These are phyloP conservation scores for Exophiala sp. DNA, from an alignment of 2,329 filamentous ascomycete species.

Conservation along the genomic window DNA sequence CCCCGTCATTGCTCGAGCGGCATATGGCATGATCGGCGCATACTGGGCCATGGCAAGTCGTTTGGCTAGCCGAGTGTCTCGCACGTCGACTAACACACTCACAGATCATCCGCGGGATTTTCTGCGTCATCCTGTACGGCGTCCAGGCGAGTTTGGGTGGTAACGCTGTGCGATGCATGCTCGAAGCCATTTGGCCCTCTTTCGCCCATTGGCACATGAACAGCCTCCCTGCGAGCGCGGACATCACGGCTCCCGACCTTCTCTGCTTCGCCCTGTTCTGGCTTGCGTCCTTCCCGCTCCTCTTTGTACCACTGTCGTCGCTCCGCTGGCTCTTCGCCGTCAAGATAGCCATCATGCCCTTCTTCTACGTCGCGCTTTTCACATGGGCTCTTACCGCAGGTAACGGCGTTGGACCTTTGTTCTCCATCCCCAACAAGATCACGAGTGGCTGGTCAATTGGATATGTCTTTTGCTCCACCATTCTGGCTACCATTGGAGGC, in stretches of 20 bases:
- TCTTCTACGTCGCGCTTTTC: slow-evolving; percentile 21
- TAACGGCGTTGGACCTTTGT: slow-evolving; percentile 23
- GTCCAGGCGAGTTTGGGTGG: slow-evolving; percentile 63
- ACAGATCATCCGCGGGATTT: slow-evolving; percentile 47
- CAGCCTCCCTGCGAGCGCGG: slow-evolving; percentile 13
- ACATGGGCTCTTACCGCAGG: slow-evolving; percentile 23
- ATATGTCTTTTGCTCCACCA: slow-evolving; percentile 32
- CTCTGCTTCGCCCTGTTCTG: slow-evolving; percentile 19
- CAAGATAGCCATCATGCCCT: slow-evolving; percentile 21
- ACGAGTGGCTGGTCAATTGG: slow-evolving; percentile 44
- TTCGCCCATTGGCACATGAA: slow-evolving; percentile 9
- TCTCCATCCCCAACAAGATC: slow-evolving; percentile 21
- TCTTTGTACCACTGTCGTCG: slow-evolving; percentile 18
- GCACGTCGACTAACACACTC: not conserved
- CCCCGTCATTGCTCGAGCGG: slow-evolving; percentile 54
- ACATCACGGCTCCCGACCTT: slow-evolving; percentile 14
- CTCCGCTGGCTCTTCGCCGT: slow-evolving; percentile 25
- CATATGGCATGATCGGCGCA: slow-evolving; percentile 41
- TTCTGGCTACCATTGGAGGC: slow-evolving; percentile 18
- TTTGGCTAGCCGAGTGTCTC: no score
- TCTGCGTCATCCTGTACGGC: slow-evolving; percentile 60
- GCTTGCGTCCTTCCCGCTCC: slow-evolving; percentile 19
- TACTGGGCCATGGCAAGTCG: slow-evolving; percentile 13
- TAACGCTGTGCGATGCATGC: slow-evolving; percentile 51
- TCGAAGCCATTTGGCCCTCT: slow-evolving; percentile 47